phyloP scores from a whole-genome alignment of 345 rosid genomes.

The Lepidium africanum region DNA sequence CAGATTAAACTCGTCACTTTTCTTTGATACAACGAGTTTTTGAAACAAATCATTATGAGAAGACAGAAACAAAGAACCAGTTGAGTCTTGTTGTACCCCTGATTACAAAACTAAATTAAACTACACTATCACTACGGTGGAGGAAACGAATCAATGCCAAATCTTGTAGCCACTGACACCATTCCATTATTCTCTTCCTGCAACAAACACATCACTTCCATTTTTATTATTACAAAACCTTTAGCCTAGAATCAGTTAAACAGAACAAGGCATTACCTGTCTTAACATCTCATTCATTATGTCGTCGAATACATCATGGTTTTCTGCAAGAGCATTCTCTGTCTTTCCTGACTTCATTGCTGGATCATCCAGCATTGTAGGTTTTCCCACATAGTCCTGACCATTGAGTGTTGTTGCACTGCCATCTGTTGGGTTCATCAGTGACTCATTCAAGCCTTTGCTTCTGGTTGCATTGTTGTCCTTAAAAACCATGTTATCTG shows the following conservation, averaged over 20 bases:
- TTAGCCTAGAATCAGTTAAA: too few species aligned
- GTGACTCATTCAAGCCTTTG: slow-evolving; percentile 32
- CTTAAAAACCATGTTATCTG: not conserved
- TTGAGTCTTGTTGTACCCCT: not conserved
- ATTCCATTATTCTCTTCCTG: slow-evolving; percentile 26
- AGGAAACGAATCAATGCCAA: slow-evolving; percentile 32
- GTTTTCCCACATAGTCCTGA: slow-evolving; percentile 30
- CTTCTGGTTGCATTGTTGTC: slow-evolving; percentile 6
- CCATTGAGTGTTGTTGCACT: slow-evolving; percentile 21
- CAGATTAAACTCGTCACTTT: slow-evolving; percentile 9
- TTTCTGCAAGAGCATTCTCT: slow-evolving; percentile 17
- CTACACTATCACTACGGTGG: not conserved
- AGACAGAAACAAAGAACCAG: not conserved
- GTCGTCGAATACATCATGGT: too few species aligned
- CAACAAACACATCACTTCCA: slow-evolving; percentile 16
- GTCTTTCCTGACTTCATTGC: slow-evolving; percentile 40
- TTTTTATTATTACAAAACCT: not conserved
- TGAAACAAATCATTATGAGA: not conserved
- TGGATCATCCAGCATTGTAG: slow-evolving; percentile 30
- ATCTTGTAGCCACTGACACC: slow-evolving; percentile 23
- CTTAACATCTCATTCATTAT: slow-evolving; percentile 51
- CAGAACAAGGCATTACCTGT: slow-evolving; percentile 35
- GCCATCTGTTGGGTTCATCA: slow-evolving; percentile 29
- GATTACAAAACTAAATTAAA: too few species aligned
- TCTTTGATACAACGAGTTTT: not conserved